phyloP scores from a whole-genome alignment of 495 filamentous ascomycete genomes.

The Aspergillus nidulans region DNA sequence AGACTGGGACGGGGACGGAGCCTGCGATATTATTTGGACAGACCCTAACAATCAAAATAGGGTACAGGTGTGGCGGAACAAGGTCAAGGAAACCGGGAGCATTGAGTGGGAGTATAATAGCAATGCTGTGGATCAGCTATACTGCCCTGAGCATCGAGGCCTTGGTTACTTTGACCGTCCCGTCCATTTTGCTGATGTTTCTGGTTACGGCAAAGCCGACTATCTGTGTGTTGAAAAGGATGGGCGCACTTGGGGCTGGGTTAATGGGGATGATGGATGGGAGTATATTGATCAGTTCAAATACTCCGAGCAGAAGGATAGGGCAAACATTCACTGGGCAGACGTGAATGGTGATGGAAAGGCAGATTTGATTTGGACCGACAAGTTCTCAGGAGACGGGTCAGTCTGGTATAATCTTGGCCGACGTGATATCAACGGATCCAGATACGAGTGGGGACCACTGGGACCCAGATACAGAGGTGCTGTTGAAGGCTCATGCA shows the following conservation, averaged over 20 bases:
- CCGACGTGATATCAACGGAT: background rate
- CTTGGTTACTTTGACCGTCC: background rate
- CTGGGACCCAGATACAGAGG: background rate
- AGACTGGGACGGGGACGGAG: constrained; percentile 1
- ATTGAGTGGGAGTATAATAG: background rate
- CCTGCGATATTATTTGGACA: constrained; percentile 5
- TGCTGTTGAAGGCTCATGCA: background rate
- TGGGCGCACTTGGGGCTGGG: background rate
- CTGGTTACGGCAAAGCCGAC: background rate
- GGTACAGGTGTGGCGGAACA: background rate
- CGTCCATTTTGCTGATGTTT: background rate
- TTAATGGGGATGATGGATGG: background rate
- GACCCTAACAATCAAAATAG: background rate
- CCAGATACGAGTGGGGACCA: background rate
- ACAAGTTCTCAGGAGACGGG: constrained; percentile 9
- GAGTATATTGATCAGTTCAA: background rate
- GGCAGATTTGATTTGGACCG: background rate
- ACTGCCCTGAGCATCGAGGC: background rate
- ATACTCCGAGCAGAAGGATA: background rate
- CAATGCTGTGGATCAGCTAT: background rate
- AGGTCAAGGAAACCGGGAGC: background rate
- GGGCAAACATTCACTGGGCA: constrained; percentile 1
- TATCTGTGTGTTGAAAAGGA: constrained; percentile 1
- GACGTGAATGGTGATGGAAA: constrained; percentile 4
- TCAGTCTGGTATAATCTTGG: constrained; percentile 6